Conservation (phyloP, 305 asterid genomes). For the Caryopteris hybrid region DNA sequence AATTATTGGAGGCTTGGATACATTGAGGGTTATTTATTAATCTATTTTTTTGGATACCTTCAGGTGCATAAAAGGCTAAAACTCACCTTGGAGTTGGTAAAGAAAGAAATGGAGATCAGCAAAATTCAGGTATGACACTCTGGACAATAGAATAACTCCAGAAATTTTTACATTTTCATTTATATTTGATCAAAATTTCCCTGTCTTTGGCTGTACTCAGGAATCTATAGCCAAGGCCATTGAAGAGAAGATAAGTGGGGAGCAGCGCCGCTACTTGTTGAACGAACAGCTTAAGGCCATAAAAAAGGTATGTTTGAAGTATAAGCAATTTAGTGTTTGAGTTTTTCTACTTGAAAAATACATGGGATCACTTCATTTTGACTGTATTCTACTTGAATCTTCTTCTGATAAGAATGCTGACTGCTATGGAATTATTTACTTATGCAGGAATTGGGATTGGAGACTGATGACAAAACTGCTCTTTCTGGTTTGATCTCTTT, state of each 20-base stretch:
- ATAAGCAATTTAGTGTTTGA: background rate
- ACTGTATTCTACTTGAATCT: conserved; percentile 11
- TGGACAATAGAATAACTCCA: background rate
- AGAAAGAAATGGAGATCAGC: conserved; percentile 99
- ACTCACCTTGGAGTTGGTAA: conserved; percentile 85
- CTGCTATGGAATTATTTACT: conserved; percentile 10
- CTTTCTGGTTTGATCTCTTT: conserved; percentile 65
- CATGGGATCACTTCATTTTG: background rate
- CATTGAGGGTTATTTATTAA: background rate
- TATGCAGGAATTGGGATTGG: conserved; percentile 91
- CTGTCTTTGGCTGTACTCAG: conserved; percentile 36
- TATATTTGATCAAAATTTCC: background rate
- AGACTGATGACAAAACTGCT: conserved; percentile 98
- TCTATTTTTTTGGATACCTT: background rate
- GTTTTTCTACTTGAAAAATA: conserved; percentile 1
- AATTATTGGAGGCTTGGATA: background rate
- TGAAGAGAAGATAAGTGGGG: conserved; percentile 98
- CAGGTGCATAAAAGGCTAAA: conserved; percentile 86
- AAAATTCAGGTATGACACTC: conserved; percentile 71
- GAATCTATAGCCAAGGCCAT: conserved; percentile 98
- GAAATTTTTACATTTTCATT: background rate
- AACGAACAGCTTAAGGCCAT: conserved; percentile 98
- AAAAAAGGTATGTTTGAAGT: conserved; percentile 59
- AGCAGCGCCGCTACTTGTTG: conserved; percentile 91
- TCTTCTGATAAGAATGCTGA: conserved; percentile 10